Conservation (phyloP, 73 alveolate genomes). For the Paramecium bursaria region DNA sequence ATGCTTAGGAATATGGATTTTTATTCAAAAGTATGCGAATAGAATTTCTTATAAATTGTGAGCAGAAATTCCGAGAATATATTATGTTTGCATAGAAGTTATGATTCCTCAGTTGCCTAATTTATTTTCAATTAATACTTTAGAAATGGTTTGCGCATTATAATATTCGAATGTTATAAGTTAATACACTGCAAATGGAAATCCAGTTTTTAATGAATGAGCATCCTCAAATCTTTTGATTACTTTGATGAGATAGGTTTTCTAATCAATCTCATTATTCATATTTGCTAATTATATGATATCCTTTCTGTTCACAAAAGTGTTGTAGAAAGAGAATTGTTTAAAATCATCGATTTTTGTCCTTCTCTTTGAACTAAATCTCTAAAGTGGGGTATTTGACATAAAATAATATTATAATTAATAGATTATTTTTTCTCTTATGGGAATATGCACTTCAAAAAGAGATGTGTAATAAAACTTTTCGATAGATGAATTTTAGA, state of each 20-base stretch:
- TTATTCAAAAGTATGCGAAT: slow-evolving; percentile 29
- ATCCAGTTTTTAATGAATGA: slow-evolving; percentile 32
- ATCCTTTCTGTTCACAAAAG: slow-evolving; percentile 36
- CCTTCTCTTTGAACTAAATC: too few species aligned
- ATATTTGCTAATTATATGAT: slow-evolving; percentile 12
- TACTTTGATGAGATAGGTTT: slow-evolving; percentile 5
- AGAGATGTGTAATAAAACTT: too few species aligned
- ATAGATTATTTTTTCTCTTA: too few species aligned
- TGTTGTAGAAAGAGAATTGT: not conserved
- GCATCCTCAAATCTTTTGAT: slow-evolving; percentile 16
- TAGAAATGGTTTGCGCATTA: slow-evolving; percentile 33
- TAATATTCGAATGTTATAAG: slow-evolving; percentile 27
- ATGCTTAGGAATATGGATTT: slow-evolving; percentile 13
- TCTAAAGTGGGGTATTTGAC: too few species aligned
- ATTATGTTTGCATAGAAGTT: slow-evolving; percentile 2
- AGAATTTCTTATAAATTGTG: not conserved
- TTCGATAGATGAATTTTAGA: too few species aligned
- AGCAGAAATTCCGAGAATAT: slow-evolving; percentile 34
- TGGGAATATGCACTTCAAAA: too few species aligned
- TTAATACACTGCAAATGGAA: slow-evolving; percentile 3
- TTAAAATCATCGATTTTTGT: not conserved
- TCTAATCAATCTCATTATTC: not conserved
- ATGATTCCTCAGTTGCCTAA: slow-evolving; percentile 53
- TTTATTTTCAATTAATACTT: not conserved
- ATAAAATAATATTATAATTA: too few species aligned